Percentiles rank a stretch among this genome's conserved stretches.
Conservation (phyloP, 2,329 filamentous ascomycete genomes). For the Fusarium verticillioides region DNA sequence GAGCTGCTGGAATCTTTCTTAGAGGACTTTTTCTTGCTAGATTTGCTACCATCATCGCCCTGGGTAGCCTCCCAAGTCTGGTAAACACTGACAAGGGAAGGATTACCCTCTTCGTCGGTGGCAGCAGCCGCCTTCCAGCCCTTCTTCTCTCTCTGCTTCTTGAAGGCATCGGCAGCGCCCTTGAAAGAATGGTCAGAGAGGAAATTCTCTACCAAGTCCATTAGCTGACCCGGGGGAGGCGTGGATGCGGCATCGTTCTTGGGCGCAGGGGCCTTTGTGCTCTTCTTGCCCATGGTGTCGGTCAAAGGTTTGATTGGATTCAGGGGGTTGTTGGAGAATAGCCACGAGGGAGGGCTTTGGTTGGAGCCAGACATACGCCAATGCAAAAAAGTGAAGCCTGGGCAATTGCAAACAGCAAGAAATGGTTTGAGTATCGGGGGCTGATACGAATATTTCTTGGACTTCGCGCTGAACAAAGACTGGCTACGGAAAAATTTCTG, state of each 20-base stretch:
- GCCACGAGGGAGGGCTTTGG: slow-evolving; percentile 53
- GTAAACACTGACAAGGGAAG: slow-evolving; percentile 62
- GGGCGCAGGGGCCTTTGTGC: slow-evolving; percentile 32
- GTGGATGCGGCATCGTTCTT: slow-evolving; percentile 37
- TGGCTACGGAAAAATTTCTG: slow-evolving; percentile 42
- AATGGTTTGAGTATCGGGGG: slow-evolving; percentile 3
- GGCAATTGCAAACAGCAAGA: slow-evolving; percentile 8
- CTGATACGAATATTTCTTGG: slow-evolving; percentile 27
- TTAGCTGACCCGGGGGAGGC: slow-evolving; percentile 67
- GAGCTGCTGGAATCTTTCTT: slow-evolving; percentile 26
- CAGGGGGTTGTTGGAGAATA: slow-evolving; percentile 55
- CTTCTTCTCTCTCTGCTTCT: slow-evolving; percentile 68
- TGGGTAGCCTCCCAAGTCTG: slow-evolving; percentile 59
- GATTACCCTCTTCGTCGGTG: slow-evolving; percentile 34
- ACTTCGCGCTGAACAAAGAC: slow-evolving; percentile 14
- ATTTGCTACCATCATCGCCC: slow-evolving; percentile 27
- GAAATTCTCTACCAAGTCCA: slow-evolving; percentile 75
- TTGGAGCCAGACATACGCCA: slow-evolving; percentile 50
- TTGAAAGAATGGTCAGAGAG: slow-evolving; percentile 73
- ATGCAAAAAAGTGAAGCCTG: background rate
- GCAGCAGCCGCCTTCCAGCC: slow-evolving; percentile 53
- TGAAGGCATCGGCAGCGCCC: slow-evolving; percentile 69
- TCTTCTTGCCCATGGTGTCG: slow-evolving; percentile 51
- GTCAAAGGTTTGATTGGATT: slow-evolving; percentile 34
- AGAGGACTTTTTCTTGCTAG: slow-evolving; percentile 39